Base-by-base conservation (phyloP, 2,329 filamentous ascomycete species). In the Mycocentrospora acerina region DNA sequence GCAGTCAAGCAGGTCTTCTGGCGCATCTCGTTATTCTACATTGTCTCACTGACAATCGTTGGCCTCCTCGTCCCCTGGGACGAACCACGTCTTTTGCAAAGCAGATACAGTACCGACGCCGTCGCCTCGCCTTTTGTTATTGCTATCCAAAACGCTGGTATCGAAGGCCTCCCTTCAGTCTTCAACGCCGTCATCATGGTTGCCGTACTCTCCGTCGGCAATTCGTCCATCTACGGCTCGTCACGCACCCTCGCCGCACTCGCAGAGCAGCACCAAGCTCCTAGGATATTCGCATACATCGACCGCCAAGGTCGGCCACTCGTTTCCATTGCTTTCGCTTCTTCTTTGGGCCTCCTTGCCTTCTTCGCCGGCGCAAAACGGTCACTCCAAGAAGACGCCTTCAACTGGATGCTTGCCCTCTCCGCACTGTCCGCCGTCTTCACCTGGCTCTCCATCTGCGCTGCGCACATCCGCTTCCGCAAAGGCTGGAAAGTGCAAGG, bases 181-280 rank as follows among this genome's bases (percentile, higher is more conserved):
- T 94, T 96, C 86, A 96, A 97, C 67, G 83, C 82, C n/a, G 89
- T 96, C 44, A 95, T 96, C 64, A 82, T 96, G 60, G 82, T 95
- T 46, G 86, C 90, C 14, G 90, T 95, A 15, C 73, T 96, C 15
- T 94, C 88, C 1, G 90, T 96, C 43, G 90, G 90, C 41, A 96
- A 95, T 68, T 91, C 88, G 6, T 84, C 90, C 45, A 85, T 96
- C 43, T 97, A 95, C 58, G 91, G 90, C 24, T 91, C 88, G 16
- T 94, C 88, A 1, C 83, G 91, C 55, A 96, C 90, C 2, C 80
- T 97, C 7, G 88, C 90, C 17, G 90, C 90, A 3, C 79, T 96
- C 2, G 90, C 90, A 29, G 90, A 95, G 64, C 89, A 94, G 66
- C 62, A 70, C 32, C 72, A 75, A 53, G 81, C 76, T 0, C 81